Conservation (phyloP, 192 early-diverging fungal species). For the Pilaira anomala region DNA sequence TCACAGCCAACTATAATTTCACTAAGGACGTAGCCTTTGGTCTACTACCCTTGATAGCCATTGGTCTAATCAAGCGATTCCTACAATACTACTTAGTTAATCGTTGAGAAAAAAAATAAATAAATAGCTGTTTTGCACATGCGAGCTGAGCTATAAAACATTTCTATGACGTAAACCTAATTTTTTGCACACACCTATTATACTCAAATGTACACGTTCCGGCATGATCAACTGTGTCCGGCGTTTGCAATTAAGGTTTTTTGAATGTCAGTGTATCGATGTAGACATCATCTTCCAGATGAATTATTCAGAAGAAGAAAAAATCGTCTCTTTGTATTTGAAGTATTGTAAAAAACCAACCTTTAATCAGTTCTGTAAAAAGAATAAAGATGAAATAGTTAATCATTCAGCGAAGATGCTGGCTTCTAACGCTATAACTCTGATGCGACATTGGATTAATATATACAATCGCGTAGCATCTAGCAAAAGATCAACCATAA, state of each 20-base stretch:
- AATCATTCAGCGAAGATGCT: slow-evolving; percentile 8
- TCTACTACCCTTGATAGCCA: slow-evolving; percentile 10
- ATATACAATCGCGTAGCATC: slow-evolving; percentile 13
- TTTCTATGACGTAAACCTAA: not conserved
- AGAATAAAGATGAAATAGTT: slow-evolving; percentile 11
- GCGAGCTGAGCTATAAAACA: not conserved
- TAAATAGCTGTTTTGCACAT: not conserved
- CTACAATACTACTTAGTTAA: slow-evolving; percentile 12
- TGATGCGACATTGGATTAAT: slow-evolving; percentile 11
- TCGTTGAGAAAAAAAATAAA: not conserved
- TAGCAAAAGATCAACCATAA: slow-evolving; percentile 12
- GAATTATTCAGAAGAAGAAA: slow-evolving; percentile 15
- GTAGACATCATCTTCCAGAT: slow-evolving; percentile 8
- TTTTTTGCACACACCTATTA: not conserved
- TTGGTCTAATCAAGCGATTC: slow-evolving; percentile 16
- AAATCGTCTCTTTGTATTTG: slow-evolving; percentile 11
- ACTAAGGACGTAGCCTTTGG: slow-evolving; percentile 7
- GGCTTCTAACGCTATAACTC: slow-evolving; percentile 14
- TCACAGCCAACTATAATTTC: slow-evolving; percentile 15
- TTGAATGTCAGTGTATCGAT: slow-evolving; percentile 5
- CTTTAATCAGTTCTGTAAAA: slow-evolving; percentile 16
- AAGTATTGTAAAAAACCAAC: not conserved
- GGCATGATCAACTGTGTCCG: not conserved
- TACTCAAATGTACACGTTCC: slow-evolving; percentile 3
- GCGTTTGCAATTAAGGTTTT: not conserved